These are phyloP conservation scores for Ogataea methanolica DNA, from an alignment of 805 yeast species.

Conservation along the genomic window DNA sequence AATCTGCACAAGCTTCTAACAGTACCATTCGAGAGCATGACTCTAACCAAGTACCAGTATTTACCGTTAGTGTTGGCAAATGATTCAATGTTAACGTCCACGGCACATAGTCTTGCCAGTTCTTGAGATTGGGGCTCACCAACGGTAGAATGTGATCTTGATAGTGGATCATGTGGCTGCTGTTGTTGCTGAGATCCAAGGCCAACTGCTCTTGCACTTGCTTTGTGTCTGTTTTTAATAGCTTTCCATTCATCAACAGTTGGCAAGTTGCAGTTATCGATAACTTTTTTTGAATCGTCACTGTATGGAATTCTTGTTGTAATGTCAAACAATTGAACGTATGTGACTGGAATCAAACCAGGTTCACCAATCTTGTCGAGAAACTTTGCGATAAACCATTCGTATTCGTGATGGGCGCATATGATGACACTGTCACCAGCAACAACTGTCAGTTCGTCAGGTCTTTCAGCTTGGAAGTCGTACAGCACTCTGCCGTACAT, in stretches of 20 bases:
- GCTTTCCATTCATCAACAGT: slow-evolving; percentile 95
- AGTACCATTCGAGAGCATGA: slow-evolving; percentile 63
- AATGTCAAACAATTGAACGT: slow-evolving; percentile 81
- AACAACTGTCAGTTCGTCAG: slow-evolving; percentile 78
- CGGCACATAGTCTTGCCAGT: slow-evolving; percentile 29
- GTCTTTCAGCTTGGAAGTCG: slow-evolving; percentile 77
- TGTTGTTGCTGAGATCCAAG: slow-evolving; percentile 6
- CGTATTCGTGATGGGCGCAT: slow-evolving; percentile 93
- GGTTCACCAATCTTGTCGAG: slow-evolving; percentile 95
- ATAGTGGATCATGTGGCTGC: slow-evolving; percentile 6
- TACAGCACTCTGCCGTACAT: slow-evolving; percentile 82
- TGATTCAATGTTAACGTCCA: slow-evolving; percentile 72
- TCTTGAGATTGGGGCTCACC: slow-evolving; percentile 4
- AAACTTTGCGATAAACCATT: slow-evolving; percentile 98
- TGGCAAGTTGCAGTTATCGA: slow-evolving; percentile 70
- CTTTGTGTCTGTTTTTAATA: slow-evolving; percentile 86
- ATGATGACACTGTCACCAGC: slow-evolving; percentile 89
- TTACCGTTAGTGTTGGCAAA: slow-evolving; percentile 80
- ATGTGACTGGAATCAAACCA: slow-evolving; percentile 89
- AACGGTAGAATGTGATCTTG: slow-evolving; percentile 14
- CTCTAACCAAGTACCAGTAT: slow-evolving; percentile 79
- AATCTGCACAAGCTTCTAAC: slow-evolving; percentile 73
- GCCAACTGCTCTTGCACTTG: slow-evolving; percentile 55
- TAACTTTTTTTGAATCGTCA: slow-evolving; percentile 42
- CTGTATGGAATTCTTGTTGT: slow-evolving; percentile 56